These are phyloP conservation scores for Teunomyces aglyptinius DNA, from an alignment of 805 yeast species.

Conservation along the genomic window DNA sequence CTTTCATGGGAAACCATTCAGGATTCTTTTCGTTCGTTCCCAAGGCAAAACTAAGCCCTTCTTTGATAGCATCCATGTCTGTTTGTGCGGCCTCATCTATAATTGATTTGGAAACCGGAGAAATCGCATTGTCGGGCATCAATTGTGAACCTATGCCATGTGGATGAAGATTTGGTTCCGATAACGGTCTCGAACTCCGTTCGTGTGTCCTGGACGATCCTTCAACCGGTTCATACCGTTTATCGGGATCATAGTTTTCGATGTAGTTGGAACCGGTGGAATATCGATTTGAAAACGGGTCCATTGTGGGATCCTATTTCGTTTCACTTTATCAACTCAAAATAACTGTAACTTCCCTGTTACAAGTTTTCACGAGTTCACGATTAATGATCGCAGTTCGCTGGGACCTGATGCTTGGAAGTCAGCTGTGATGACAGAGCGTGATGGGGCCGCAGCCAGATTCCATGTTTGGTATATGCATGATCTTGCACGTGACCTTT, in stretches of 20 bases:
- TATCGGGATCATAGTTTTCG: constrained; percentile 14
- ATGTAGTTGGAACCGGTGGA: neutral
- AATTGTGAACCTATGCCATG: too few relatives aligned
- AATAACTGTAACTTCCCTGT: too few relatives aligned
- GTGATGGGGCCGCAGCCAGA: neutral
- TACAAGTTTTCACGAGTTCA: too few relatives aligned
- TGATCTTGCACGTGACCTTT: neutral
- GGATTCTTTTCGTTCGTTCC: constrained; percentile 23
- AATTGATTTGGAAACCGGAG: constrained; percentile 12
- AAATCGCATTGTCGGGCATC: neutral
- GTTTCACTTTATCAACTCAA: neutral
- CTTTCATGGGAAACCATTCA: constrained; percentile 30
- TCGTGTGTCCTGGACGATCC: neutral
- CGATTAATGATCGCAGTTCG: too few relatives aligned
- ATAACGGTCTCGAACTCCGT: neutral
- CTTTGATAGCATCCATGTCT: constrained; percentile 32
- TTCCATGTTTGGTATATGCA: neutral
- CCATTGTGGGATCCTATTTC: neutral
- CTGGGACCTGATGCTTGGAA: neutral
- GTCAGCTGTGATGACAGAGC: neutral
- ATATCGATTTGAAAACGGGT: constrained; percentile 1
- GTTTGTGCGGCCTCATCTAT: constrained; percentile 24
- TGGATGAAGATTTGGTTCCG: neutral
- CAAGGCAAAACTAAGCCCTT: constrained; percentile 35
- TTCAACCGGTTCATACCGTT: constrained; percentile 9